Percentiles rank a stretch among this genome's conserved stretches.
phyloP scores from a whole-genome alignment of 2,329 filamentous ascomycete genomes.

The Xylariaceae sp. region DNA sequence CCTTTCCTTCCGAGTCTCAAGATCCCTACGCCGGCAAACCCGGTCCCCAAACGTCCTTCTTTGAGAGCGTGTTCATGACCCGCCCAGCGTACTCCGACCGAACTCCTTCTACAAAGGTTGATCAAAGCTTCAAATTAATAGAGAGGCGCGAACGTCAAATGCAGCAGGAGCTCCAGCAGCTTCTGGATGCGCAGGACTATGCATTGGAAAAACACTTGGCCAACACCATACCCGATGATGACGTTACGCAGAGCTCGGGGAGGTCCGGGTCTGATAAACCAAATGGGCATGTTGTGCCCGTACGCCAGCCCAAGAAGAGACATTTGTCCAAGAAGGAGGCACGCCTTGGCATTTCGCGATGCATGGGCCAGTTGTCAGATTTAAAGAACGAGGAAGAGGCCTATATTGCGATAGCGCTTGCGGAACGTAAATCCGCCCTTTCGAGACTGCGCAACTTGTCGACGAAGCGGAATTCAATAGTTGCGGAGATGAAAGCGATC shows the following conservation, averaged over 20 bases:
- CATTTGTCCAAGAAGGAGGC: conserved; percentile 66
- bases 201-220: conserved; percentile 53
- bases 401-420: conserved; percentile 63
- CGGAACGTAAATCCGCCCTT: conserved; percentile 63
- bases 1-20: conserved; percentile 28
- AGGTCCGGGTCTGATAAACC: conserved; percentile 27
- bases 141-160: conserved; percentile 58
- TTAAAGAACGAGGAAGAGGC: conserved; percentile 74
- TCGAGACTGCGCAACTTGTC: conserved; percentile 61
- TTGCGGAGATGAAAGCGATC: conserved; percentile 59
- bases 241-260: conserved; percentile 13
- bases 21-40: conserved; percentile 15
- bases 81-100: conserved; percentile 32
- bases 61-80: conserved; percentile 39
- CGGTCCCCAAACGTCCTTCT: conserved; percentile 34
- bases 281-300: conserved; percentile 56
- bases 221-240: conserved; percentile 28
- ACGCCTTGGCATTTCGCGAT: conserved; percentile 67
- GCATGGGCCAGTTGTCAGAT: conserved; percentile 68
- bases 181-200: conserved; percentile 65
- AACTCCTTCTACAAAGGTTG: conserved; percentile 30
- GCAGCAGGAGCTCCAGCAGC: conserved; percentile 62
- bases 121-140: conserved; percentile 40
- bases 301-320: conserved; percentile 62
- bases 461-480: conserved; percentile 57